Base-by-base conservation (phyloP, 1,284 basidiomycete genomes). In the Cutaneotrichosporon dermatis region DNA sequence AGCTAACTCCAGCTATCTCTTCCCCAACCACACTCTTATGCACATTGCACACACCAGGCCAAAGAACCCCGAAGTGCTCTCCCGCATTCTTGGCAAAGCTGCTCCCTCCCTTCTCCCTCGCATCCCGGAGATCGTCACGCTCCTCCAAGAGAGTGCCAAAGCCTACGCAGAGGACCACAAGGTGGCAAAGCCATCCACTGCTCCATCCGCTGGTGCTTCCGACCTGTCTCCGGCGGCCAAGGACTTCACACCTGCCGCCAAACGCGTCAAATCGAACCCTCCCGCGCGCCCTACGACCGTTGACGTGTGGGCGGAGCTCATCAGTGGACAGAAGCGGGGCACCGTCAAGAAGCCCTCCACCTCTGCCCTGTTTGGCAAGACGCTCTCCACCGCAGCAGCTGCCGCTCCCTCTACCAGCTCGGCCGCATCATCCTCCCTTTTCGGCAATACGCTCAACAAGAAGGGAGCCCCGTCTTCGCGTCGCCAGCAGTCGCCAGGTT, bases 11-110 rank as follows among this genome's bases (percentile, higher is more conserved):
- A 67, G 65, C 36, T 64, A 48, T 70, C 83, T 92, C 33, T 79
- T 93, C 25, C 81, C 86, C 15, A 88, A 90, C 65, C 86, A 88
- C 62, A 81, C 83, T 61, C 69, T 92, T 25, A 87, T 90, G 71
- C 79, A 82, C 25, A 25, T 25, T 25, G 25, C 25, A 25, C 25
- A 25, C 25, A 25, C 25, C 25, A 25, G 25, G 25, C 25, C 25
- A 25, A 25, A 25, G 25, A 25, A 25, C 25, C 25, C 25, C 25
- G 25, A 25, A 25, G 25, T 25, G 25, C 25, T 25, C 25, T 25
- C 25, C 25, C 25, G 25, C 25, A 25, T 25, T 25, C 25, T 25
- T 25, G 25, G 25, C 25, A 25, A 25, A 25, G 25, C 25, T 25
- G 25, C 25, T 25, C 25, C 25, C 25, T 25, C 25, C 25, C 25